Conservation (phyloP, 2,329 filamentous ascomycete species). For the Phaeosphaeria sp. region DNA sequence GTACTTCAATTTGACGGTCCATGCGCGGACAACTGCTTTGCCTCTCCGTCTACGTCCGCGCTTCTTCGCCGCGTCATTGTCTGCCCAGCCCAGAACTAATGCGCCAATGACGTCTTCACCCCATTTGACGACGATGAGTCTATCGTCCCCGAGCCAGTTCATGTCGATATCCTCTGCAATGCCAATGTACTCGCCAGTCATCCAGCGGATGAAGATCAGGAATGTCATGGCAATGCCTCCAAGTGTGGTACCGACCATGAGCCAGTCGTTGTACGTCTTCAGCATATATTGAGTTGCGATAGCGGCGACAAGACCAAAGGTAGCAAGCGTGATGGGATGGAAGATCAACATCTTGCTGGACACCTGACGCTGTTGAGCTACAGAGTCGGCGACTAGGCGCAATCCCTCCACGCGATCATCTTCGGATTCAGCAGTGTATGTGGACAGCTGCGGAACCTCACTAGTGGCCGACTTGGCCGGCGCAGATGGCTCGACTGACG, state of each 20-base stretch:
- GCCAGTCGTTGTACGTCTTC: conserved; percentile 56
- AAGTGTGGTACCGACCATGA: conserved; percentile 63
- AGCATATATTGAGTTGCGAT: conserved; percentile 51
- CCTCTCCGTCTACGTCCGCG: conserved; percentile 61
- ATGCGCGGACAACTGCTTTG: conserved; percentile 76
- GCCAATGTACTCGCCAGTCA: conserved; percentile 67
- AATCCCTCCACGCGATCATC: conserved; percentile 72
- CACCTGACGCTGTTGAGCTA: conserved; percentile 79
- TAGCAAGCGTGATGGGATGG: conserved; percentile 47
- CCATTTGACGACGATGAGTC: conserved; percentile 68
- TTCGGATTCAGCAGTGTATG: conserved; percentile 59
- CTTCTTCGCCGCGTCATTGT: conserved; percentile 52
- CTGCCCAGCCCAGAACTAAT: conserved; percentile 71
- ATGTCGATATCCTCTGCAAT: conserved; percentile 67
- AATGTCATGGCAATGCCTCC: conserved; percentile 69
- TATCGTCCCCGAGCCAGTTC: conserved; percentile 65
- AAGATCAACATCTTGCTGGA: conserved; percentile 64
- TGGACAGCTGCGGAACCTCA: conserved; percentile 64
- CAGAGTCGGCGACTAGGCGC: conserved; percentile 77
- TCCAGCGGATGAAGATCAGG: conserved; percentile 66
- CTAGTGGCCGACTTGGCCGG: conserved; percentile 25
- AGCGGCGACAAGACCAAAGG: conserved; percentile 47
- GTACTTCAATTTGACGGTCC: conserved; percentile 77
- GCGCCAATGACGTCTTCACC: conserved; percentile 74
- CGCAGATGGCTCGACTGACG: conserved; percentile 39